phyloP scores from a whole-genome alignment of 163 green algal genomes.

The Scenedesmus sp. region DNA sequence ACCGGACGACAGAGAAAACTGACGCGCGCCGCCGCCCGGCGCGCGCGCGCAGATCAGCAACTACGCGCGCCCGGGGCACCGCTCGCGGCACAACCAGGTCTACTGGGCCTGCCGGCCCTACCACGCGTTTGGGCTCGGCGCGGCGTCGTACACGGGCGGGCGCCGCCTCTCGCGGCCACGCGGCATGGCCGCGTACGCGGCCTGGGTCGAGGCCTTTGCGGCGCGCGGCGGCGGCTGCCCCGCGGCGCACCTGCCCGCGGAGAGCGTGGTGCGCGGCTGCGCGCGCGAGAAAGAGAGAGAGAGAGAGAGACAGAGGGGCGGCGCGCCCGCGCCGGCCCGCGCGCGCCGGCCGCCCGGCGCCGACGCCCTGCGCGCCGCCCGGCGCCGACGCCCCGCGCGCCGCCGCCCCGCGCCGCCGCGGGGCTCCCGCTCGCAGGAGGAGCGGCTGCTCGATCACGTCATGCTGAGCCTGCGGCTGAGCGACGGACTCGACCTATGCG shows the following conservation, averaged over 20 bases:
- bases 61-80: conserved; percentile 84
- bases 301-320: too few relatives aligned
- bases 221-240: conserved; percentile 44
- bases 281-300: too few relatives aligned
- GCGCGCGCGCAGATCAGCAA: conserved; percentile 76
- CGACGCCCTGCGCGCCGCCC: too few relatives aligned
- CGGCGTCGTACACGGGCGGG: conserved; percentile 81
- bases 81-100: conserved; percentile 87
- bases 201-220: conserved; percentile 67
- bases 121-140: conserved; percentile 93
- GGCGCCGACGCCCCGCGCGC: too few relatives aligned
- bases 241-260: conserved; percentile 38
- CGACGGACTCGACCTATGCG: conserved; percentile 77
- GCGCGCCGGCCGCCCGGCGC: too few relatives aligned
- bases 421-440: conserved; percentile 56
- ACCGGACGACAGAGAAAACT: too few relatives aligned
- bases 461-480: conserved; percentile 89
- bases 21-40: not conserved
- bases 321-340: too few relatives aligned
- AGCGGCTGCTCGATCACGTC: conserved; percentile 85
- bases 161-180: conserved; percentile 65
- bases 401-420: too few relatives aligned
- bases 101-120: conserved; percentile 88
- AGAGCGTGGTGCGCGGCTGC: conserved; percentile 39
- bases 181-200: conserved; percentile 72